Conservation (phyloP, 139 green algal genomes). For the Zygnema cylindricum region DNA sequence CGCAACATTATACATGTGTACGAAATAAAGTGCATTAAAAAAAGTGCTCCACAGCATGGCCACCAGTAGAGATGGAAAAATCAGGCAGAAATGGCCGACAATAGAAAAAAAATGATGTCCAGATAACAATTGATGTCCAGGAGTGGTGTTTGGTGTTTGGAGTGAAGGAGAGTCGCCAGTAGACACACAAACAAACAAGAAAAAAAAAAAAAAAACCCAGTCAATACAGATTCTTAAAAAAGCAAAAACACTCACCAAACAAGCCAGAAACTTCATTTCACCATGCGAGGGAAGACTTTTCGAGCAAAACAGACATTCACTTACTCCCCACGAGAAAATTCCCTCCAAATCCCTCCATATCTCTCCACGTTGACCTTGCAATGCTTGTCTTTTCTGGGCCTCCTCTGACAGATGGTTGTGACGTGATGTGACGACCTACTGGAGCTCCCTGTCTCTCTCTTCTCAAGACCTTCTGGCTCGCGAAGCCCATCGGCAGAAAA, state of each 20-base stretch:
- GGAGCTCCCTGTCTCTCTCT: not conserved
- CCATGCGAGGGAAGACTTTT: not conserved
- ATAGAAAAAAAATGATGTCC: too few relatives aligned
- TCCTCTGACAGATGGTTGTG: not conserved
- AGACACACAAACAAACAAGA: not conserved
- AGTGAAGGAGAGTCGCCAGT: not conserved
- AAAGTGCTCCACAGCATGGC: not conserved
- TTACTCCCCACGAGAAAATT: not conserved
- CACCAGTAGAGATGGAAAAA: not conserved
- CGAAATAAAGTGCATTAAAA: too few relatives aligned
- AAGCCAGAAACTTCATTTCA: not conserved
- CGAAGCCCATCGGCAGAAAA: not conserved
- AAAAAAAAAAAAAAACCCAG: not conserved
- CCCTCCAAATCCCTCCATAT: too few relatives aligned
- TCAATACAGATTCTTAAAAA: not conserved
- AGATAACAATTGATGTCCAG: not conserved
- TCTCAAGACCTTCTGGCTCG: not conserved
- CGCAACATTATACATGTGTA: too few relatives aligned
- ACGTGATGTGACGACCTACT: not conserved
- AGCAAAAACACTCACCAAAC: not conserved
- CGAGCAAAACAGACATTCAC: not conserved
- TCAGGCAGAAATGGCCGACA: not conserved
- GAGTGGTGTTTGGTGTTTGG: not conserved
- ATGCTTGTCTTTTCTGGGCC: not conserved
- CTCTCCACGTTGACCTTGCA: not conserved